Percentiles rank a stretch among this genome's conserved stretches.
phyloP scores from a whole-genome alignment of 2,329 filamentous ascomycete genomes.

The Parafenestella ontariensis region DNA sequence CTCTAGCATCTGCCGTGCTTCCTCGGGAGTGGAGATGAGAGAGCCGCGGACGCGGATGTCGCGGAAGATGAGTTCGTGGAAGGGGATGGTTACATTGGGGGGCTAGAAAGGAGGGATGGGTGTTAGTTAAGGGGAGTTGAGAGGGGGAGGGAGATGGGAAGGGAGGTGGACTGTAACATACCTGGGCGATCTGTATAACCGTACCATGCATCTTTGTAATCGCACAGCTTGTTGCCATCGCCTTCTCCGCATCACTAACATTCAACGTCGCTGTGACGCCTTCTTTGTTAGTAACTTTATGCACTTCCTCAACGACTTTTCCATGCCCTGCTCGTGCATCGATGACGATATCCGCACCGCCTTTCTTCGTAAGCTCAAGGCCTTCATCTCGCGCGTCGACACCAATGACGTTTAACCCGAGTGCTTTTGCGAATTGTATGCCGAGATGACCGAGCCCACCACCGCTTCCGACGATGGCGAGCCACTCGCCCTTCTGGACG shows the following conservation, averaged over 20 bases:
- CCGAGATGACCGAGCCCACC: conserved; percentile 79
- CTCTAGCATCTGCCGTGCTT: conserved; percentile 58
- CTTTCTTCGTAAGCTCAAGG: conserved; percentile 55
- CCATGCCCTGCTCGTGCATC: conserved; percentile 61
- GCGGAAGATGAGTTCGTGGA: conserved; percentile 60
- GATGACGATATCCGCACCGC: conserved; percentile 60
- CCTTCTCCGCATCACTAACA: conserved; percentile 59
- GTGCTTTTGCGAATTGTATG: conserved; percentile 84
- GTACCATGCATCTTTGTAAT: conserved; percentile 66
- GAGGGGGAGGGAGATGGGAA: too few species aligned
- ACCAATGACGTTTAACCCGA: conserved; percentile 79
- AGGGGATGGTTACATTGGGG: conserved; percentile 41
- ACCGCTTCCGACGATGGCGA: conserved; percentile 83
- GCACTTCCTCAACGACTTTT: conserved; percentile 56
- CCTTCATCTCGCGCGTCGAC: conserved; percentile 80
- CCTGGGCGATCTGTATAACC: conserved; percentile 66
- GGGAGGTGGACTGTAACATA: too few species aligned
- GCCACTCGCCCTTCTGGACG: conserved; percentile 71
- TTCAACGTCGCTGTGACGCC: conserved; percentile 63
- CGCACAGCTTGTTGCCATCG: conserved; percentile 61
- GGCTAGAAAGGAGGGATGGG: conserved; percentile 41
- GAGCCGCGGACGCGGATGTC: conserved; percentile 61
- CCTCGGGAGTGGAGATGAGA: conserved; percentile 52
- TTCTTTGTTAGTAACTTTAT: conserved; percentile 55
- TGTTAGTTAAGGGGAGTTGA: too few species aligned